Evolutionary conservation across 2,329 filamentous ascomycete genomes (phyloP).

Genomic region (Emergomyces africanus): DNA sequence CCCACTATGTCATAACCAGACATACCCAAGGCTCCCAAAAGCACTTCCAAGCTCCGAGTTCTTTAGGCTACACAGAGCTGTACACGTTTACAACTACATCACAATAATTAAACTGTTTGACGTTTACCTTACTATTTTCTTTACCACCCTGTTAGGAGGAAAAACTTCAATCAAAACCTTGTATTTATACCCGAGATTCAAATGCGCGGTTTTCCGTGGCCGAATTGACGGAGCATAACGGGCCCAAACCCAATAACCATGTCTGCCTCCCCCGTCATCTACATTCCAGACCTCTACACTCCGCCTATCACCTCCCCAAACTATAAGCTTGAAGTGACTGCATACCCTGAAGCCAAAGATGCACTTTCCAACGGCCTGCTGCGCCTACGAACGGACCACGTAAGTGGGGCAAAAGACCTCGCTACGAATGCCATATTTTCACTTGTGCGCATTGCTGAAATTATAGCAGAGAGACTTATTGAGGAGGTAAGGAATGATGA

Average conservation of each 20-base stretch:
- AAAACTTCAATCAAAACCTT: background rate
- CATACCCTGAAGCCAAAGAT: constrained; percentile 26
- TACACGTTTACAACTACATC: background rate
- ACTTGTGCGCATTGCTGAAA: constrained; percentile 36
- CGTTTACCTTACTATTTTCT: too few relatives aligned
- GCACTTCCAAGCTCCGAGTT: background rate
- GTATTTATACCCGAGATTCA: background rate
- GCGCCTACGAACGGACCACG: constrained; percentile 42
- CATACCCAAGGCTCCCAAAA: background rate
- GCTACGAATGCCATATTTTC: constrained; percentile 41
- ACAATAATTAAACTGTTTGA: too few relatives aligned
- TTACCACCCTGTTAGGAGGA: background rate
- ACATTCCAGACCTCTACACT: background rate
- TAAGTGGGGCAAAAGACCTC: constrained; percentile 47
- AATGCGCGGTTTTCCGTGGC: background rate
- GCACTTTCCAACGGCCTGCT: constrained; percentile 37
- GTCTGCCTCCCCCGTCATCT: background rate
- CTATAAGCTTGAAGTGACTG: background rate
- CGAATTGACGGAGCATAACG: background rate
- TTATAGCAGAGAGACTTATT: constrained; percentile 18
- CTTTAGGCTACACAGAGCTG: background rate
- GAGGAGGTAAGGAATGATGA: constrained; percentile 11
- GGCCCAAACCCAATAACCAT: background rate
- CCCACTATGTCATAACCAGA: background rate
- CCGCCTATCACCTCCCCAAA: background rate